A percentile compares a stretch with the other conserved stretches of the same genome.
These are phyloP conservation scores for Hymenoscyphus infarciens DNA, from an alignment of 2,329 filamentous ascomycete species.

Conservation along the genomic window DNA sequence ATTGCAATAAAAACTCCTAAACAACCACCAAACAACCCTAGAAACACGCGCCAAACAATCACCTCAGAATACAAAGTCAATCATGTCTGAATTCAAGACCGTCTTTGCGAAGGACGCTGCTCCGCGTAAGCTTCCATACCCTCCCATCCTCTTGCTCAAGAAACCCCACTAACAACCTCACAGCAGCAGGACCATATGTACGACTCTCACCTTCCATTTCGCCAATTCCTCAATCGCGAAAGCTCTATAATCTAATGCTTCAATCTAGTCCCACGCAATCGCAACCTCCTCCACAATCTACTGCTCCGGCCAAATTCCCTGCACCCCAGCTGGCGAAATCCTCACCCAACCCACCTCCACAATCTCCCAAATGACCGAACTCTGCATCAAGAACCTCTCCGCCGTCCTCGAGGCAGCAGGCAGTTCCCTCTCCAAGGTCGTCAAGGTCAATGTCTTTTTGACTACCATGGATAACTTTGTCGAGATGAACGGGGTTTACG, in stretches of 20 bases:
- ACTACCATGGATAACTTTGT: slow-evolving; percentile 86
- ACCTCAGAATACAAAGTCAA: slow-evolving; percentile 9
- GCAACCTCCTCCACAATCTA: slow-evolving; percentile 63
- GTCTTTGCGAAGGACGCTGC: slow-evolving; percentile 36
- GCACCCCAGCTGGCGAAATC: slow-evolving; percentile 31
- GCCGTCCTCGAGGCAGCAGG: slow-evolving; percentile 83
- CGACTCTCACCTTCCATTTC: neutral
- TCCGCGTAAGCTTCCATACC: slow-evolving; percentile 30
- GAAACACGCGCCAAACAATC: neutral
- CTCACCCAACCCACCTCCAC: slow-evolving; percentile 48
- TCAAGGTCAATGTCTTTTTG: slow-evolving; percentile 80
- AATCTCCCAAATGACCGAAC: slow-evolving; percentile 62
- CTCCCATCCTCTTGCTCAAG: slow-evolving; percentile 4
- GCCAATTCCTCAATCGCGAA: slow-evolving; percentile 7
- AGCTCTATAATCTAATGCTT: slow-evolving; percentile 12
- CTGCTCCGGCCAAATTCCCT: slow-evolving; percentile 54
- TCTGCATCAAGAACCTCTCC: slow-evolving; percentile 75
- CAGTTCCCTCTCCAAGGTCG: slow-evolving; percentile 72
- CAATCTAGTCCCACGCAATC: slow-evolving; percentile 57
- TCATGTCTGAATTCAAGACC: slow-evolving; percentile 34
- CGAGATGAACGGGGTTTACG: slow-evolving; percentile 81
- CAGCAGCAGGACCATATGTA: slow-evolving; percentile 33
- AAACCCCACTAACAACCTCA: slow-evolving; percentile 12
- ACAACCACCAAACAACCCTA: neutral
- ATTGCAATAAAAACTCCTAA: neutral